Conservation (phyloP, 768 basidiomycete genomes). For the Kwoniella bestiolae region DNA sequence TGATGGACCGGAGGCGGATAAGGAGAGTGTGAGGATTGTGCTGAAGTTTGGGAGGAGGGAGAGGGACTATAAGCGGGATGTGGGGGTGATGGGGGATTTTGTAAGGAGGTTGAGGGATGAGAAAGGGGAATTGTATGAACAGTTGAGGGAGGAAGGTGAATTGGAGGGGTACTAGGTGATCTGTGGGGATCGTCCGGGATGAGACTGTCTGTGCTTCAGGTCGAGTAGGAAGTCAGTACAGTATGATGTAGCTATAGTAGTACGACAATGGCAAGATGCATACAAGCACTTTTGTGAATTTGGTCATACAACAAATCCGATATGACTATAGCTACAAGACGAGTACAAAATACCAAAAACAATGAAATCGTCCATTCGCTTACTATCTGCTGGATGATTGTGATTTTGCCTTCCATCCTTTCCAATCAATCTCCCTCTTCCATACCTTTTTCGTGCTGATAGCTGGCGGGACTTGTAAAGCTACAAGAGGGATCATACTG, state of each 20-base stretch:
- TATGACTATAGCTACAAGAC: background rate
- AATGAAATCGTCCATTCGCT: background rate
- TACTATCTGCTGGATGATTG: background rate
- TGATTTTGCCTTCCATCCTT: background rate
- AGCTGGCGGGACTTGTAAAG: background rate
- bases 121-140: constrained; percentile 42
- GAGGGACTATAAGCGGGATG: constrained; percentile 13
- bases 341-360: background rate
- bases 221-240: background rate
- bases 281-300: background rate
- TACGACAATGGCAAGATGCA: background rate
- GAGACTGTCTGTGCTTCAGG: no score
- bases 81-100: constrained; percentile 4
- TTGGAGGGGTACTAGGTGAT: constrained; percentile 1
- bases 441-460: background rate
- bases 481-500: constrained; percentile 63
- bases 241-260: background rate
- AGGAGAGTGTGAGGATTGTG: constrained; percentile 31
- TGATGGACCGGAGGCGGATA: constrained; percentile 8
- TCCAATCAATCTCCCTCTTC: constrained; percentile 21
- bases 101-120: constrained; percentile 22
- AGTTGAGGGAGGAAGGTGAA: constrained; percentile 21
- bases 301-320: constrained; percentile 1
- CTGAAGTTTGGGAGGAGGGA: constrained; percentile 44
- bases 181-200: no score